phyloP scores from a whole-genome alignment of 495 filamentous ascomycete genomes.

The Talaromyces liani region DNA sequence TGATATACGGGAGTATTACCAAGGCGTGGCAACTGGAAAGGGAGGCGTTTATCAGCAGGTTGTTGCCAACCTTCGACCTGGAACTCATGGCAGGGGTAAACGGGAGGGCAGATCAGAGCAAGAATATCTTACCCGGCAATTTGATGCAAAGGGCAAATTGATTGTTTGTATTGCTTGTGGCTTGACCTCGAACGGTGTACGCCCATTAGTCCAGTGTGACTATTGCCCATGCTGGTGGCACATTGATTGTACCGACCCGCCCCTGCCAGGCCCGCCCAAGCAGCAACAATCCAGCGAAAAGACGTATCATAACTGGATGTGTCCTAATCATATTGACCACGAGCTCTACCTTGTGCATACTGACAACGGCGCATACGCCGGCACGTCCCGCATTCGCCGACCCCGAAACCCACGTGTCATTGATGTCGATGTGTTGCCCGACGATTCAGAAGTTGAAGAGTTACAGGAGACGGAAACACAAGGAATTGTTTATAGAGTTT shows the following conservation, averaged over 20 bases:
- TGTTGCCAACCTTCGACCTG: slow-evolving; percentile 13
- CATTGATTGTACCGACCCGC: slow-evolving; percentile 83
- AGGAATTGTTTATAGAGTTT: slow-evolving; percentile 58
- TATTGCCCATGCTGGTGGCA: slow-evolving; percentile 79
- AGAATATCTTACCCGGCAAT: slow-evolving; percentile 58
- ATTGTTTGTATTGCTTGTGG: slow-evolving; percentile 69
- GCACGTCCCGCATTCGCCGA: slow-evolving; percentile 44
- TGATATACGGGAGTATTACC: slow-evolving; percentile 62
- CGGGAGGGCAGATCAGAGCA: slow-evolving; percentile 50
- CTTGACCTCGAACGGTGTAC: slow-evolving; percentile 44
- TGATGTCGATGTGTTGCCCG: slow-evolving; percentile 60
- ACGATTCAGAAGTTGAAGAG: slow-evolving; percentile 47
- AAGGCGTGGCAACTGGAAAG: slow-evolving; percentile 62
- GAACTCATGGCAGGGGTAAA: slow-evolving; percentile 31
- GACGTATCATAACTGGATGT: slow-evolving; percentile 68
- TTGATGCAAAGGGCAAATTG: slow-evolving; percentile 57
- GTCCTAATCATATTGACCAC: slow-evolving; percentile 74
- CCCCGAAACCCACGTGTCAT: slow-evolving; percentile 61
- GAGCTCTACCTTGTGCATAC: slow-evolving; percentile 34
- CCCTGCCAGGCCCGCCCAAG: slow-evolving; percentile 66
- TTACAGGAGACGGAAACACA: slow-evolving; percentile 43
- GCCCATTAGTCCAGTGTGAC: slow-evolving; percentile 71
- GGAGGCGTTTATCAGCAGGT: slow-evolving; percentile 74
- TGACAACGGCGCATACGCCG: slow-evolving; percentile 41
- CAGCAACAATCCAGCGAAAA: slow-evolving; percentile 31